Evolutionary conservation across 78 protist genomes (phyloP).

Genomic region (Diacronema lutheri): DNA sequence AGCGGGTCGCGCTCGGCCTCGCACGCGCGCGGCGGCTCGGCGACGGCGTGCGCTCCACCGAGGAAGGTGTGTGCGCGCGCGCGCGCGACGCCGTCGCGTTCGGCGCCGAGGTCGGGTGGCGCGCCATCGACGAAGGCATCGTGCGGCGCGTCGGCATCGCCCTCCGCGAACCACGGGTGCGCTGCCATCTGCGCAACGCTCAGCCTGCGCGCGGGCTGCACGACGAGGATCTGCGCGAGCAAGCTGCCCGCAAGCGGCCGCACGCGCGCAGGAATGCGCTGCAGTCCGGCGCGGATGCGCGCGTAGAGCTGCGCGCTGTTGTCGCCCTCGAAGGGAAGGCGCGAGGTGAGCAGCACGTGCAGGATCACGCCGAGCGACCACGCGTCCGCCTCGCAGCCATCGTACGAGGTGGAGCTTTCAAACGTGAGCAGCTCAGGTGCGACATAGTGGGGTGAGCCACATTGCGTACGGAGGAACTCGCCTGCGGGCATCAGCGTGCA

Average conservation of each 20-base stretch:
- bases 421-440: constrained; percentile 32
- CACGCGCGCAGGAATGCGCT: background rate
- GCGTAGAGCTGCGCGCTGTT: background rate
- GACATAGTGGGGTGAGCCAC: constrained; percentile 44
- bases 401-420: background rate
- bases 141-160: no score
- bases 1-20: no score
- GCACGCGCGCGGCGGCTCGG: no score
- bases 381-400: constrained; percentile 13
- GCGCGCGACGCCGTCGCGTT: no score
- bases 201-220: background rate
- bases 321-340: no score
- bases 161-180: no score
- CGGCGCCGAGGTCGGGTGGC: no score
- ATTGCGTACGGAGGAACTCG: background rate
- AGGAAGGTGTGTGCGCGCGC: no score
- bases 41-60: no score
- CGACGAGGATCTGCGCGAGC: background rate
- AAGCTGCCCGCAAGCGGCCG: background rate
- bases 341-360: constrained; percentile 5
- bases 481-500: constrained; percentile 7
- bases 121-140: no score
- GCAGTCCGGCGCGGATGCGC: background rate
- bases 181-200: background rate
- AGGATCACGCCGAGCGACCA: constrained; percentile 41